These are phyloP conservation scores for Acer saccharum DNA, from an alignment of 345 rosid species.

Conservation along the genomic window DNA sequence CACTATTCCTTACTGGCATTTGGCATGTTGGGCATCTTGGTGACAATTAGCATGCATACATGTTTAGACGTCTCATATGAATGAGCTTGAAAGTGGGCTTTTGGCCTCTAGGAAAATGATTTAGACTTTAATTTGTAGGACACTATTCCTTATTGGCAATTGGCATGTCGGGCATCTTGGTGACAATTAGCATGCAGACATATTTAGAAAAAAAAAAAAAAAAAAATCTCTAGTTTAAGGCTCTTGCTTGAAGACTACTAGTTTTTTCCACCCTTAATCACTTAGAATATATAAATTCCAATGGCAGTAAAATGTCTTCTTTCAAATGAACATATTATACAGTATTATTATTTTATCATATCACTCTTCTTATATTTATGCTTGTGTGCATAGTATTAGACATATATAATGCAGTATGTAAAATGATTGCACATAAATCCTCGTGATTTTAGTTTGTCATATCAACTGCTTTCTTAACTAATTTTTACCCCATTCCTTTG, in stretches of 20 bases:
- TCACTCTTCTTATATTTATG: not conserved
- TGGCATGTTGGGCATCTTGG: no score
- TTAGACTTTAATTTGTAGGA: no score
- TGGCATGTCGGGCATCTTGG: no score
- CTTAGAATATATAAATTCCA: not conserved
- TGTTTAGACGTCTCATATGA: no score
- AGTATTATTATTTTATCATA: not conserved
- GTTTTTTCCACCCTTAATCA: not conserved
- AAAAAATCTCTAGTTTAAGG: no score
- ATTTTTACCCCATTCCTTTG: constrained; percentile 11
- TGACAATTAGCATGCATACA: no score
- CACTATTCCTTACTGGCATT: no score
- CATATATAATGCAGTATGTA: not conserved
- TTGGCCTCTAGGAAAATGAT: no score
- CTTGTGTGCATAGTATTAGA: not conserved
- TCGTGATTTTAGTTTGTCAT: not conserved
- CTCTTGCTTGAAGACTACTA: not conserved
- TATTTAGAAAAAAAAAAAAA: no score
- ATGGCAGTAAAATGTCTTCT: not conserved
- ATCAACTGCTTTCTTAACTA: not conserved
- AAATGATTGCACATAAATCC: not conserved
- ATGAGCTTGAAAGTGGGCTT: no score
- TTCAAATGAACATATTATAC: not conserved
- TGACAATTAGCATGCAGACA: no score
- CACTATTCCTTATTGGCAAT: no score